Conservation (phyloP, 352 stramenopile species). For the Globisporangium yorkense region DNA sequence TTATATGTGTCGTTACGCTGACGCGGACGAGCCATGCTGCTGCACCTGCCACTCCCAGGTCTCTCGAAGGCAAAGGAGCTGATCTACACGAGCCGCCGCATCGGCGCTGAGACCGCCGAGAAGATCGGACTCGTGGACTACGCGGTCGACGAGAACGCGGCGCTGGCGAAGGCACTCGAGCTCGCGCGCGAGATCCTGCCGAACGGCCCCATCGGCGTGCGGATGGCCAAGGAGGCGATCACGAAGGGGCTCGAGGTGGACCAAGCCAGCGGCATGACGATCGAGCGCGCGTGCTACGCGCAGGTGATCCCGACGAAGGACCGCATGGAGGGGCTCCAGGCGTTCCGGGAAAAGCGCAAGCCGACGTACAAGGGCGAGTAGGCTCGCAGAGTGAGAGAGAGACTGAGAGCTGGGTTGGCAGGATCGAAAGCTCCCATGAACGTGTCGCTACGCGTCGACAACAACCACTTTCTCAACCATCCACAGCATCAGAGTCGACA, state of each 20-base stretch:
- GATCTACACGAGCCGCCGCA: conserved; percentile 89
- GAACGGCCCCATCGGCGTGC: conserved; percentile 89
- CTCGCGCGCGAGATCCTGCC: conserved; percentile 87
- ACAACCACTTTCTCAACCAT: conserved; percentile 29
- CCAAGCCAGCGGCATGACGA: conserved; percentile 80
- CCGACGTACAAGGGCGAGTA: conserved; percentile 50
- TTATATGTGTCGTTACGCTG: neutral
- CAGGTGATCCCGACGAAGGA: conserved; percentile 90
- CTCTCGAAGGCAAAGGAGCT: conserved; percentile 92
- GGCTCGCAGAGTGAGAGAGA: too few relatives aligned
- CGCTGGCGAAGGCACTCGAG: conserved; percentile 69
- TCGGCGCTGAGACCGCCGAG: conserved; percentile 68
- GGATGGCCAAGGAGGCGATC: conserved; percentile 39
- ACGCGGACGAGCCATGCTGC: neutral
- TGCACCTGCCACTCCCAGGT: conserved; percentile 15
- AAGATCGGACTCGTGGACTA: conserved; percentile 89
- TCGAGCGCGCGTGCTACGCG: conserved; percentile 90
- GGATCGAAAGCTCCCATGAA: too few relatives aligned
- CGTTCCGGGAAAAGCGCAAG: conserved; percentile 92
- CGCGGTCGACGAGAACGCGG: conserved; percentile 58
- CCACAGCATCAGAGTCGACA: conserved; percentile 44
- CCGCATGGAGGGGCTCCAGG: conserved; percentile 87
- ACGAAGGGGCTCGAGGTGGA: conserved; percentile 78
- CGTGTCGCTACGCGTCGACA: conserved; percentile 4
- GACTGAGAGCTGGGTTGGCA: neutral